phyloP scores from a whole-genome alignment of 176 grass and related monocot species.

The Aegilops umbellulata region DNA sequence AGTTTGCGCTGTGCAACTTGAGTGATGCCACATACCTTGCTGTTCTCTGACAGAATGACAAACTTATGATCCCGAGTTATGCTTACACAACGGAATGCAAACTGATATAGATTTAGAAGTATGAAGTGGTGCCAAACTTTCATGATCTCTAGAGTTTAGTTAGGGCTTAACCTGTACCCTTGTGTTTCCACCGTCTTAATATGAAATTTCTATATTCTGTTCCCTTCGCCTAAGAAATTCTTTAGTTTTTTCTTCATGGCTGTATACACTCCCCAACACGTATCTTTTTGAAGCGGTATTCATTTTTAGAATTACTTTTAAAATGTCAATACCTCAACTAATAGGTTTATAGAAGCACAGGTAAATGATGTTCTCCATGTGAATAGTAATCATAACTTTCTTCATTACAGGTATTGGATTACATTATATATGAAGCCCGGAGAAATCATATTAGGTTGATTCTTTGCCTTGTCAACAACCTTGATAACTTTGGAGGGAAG shows the following conservation, averaged over 20 bases:
- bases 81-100: neutral
- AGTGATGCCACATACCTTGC: neutral
- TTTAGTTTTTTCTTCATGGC: neutral
- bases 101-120: neutral
- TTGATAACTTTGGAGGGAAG: slow-evolving; percentile 88
- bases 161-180: neutral
- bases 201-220: neutral
- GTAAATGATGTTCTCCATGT: neutral
- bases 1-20: neutral
- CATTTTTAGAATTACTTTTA: neutral
- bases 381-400: neutral
- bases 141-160: neutral
- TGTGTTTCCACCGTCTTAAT: neutral
- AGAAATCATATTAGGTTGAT: slow-evolving; percentile 70
- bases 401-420: slow-evolving; percentile 75
- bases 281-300: neutral
- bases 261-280: neutral
- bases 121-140: neutral
- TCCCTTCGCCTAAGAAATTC: neutral
- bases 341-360: neutral
- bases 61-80: neutral
- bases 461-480: slow-evolving; percentile 93
- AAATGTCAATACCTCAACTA: neutral
- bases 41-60: neutral
- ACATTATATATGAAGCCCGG: slow-evolving; percentile 82